phyloP scores from a whole-genome alignment of 495 filamentous ascomycete genomes.

The Beverwykella pulmonaria region DNA sequence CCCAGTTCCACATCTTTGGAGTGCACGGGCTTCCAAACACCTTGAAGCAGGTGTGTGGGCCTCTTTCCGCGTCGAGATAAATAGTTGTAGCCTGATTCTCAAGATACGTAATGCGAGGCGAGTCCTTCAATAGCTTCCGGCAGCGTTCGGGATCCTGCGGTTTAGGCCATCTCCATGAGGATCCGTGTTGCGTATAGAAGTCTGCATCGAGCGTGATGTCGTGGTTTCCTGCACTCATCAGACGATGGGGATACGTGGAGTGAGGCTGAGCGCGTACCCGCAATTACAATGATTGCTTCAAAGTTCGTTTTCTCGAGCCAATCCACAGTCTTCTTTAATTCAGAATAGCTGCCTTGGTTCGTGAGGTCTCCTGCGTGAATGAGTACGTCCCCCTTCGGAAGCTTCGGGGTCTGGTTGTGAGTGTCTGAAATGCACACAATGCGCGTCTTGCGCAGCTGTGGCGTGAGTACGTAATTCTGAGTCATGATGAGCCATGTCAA shows the following conservation, averaged over 20 bases:
- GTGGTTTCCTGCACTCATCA: conserved; percentile 65
- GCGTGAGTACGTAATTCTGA: background rate
- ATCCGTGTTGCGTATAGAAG: conserved; percentile 63
- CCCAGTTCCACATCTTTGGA: conserved; percentile 66
- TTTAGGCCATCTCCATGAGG: conserved; percentile 61
- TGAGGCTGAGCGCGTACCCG: conserved; percentile 48
- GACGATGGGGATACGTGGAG: background rate
- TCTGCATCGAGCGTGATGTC: conserved; percentile 70
- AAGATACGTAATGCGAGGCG: conserved; percentile 65
- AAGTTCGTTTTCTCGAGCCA: conserved; percentile 62
- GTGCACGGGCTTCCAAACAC: conserved; percentile 78
- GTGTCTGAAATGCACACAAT: conserved; percentile 67
- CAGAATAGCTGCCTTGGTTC: conserved; percentile 57
- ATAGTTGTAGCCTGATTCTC: conserved; percentile 64
- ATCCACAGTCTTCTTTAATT: conserved; percentile 56
- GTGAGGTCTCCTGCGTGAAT: conserved; percentile 66
- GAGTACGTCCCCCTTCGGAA: conserved; percentile 62
- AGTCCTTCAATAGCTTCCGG: conserved; percentile 57
- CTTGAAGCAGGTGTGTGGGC: conserved; percentile 68
- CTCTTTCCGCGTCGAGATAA: conserved; percentile 57
- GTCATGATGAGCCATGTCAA: conserved; percentile 6
- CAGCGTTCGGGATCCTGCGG: conserved; percentile 61
- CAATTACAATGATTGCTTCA: conserved; percentile 61
- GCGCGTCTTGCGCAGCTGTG: conserved; percentile 52
- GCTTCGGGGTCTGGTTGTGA: conserved; percentile 59